These are phyloP conservation scores for Papiliotrema fonsecae DNA, from an alignment of 1,284 basidiomycete genomes.

Conservation along the genomic window DNA sequence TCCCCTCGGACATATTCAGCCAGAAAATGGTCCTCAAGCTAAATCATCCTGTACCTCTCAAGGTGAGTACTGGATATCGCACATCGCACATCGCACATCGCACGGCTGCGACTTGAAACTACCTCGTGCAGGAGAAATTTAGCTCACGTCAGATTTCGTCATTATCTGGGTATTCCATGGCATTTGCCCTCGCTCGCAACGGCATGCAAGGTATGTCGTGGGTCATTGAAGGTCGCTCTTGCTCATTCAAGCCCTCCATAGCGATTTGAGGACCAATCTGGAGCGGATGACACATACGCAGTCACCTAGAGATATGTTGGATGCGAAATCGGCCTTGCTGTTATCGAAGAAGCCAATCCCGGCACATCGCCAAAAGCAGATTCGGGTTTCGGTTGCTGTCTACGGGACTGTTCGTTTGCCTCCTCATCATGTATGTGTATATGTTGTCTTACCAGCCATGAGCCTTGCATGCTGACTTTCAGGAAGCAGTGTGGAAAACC, in stretches of 20 bases:
- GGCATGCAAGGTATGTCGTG: constrained; percentile 43
- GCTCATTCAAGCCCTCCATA: constrained; percentile 38
- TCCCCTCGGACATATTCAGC: constrained; percentile 44
- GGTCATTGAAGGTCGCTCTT: not conserved
- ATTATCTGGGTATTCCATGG: constrained; percentile 38
- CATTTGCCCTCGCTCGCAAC: constrained; percentile 41
- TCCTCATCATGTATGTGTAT: constrained; percentile 32
- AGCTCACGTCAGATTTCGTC: constrained; percentile 31
- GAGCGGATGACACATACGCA: constrained; percentile 42
- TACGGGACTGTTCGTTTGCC: constrained; percentile 39
- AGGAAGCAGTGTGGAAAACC: constrained; percentile 43
- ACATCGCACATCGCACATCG: no score
- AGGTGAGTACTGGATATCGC: constrained; percentile 25
- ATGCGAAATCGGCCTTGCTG: not conserved
- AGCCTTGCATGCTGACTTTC: not conserved
- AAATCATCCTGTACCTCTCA: constrained; percentile 41
- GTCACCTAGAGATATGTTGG: constrained; percentile 12
- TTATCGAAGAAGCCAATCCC: constrained; percentile 18
- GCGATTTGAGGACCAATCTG: constrained; percentile 33
- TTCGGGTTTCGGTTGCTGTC: constrained; percentile 38
- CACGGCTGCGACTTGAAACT: no score
- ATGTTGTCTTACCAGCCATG: no score
- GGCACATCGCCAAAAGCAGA: constrained; percentile 35
- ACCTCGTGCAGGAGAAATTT: no score
- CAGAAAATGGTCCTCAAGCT: constrained; percentile 38